Percentiles rank a stretch among this genome's conserved stretches.
Conservation (phyloP, 169 alveolate genomes). For the Babesia sp. region DNA sequence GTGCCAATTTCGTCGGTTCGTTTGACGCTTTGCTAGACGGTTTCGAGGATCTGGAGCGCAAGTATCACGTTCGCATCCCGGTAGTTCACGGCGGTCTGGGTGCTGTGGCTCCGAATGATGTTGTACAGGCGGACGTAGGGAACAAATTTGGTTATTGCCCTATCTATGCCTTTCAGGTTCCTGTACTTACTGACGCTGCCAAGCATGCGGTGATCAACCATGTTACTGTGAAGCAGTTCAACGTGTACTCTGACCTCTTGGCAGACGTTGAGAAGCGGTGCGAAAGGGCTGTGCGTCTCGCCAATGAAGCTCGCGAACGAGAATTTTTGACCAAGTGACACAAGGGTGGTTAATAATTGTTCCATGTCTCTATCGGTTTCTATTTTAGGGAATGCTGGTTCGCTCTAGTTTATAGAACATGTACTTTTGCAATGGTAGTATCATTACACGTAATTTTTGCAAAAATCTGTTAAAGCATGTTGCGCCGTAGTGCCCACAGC, state of each 20-base stretch:
- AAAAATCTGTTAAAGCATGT: background rate
- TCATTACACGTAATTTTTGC: no score
- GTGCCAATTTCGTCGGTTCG: conserved; percentile 78
- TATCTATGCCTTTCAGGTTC: conserved; percentile 83
- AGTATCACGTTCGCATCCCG: conserved; percentile 73
- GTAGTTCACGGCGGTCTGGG: conserved; percentile 88
- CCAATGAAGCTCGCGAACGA: background rate
- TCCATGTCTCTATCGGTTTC: background rate
- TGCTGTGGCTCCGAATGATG: conserved; percentile 80
- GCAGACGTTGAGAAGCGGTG: conserved; percentile 75
- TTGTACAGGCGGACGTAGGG: conserved; percentile 86
- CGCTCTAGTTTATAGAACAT: background rate
- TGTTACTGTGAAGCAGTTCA: conserved; percentile 74
- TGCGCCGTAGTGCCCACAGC: no score
- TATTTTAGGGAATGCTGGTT: background rate
- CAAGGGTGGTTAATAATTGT: background rate
- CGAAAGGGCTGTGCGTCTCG: conserved; percentile 22
- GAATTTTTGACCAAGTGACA: background rate
- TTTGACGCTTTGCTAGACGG: conserved; percentile 81
- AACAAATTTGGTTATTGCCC: conserved; percentile 77
- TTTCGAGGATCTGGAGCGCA: conserved; percentile 70
- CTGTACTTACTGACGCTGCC: conserved; percentile 77
- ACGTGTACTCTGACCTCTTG: conserved; percentile 81
- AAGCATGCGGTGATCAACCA: conserved; percentile 80
- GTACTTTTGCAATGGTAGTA: background rate